Conservation (phyloP, 23 red algal genomes). For the Gracilaria gracilis region DNA sequence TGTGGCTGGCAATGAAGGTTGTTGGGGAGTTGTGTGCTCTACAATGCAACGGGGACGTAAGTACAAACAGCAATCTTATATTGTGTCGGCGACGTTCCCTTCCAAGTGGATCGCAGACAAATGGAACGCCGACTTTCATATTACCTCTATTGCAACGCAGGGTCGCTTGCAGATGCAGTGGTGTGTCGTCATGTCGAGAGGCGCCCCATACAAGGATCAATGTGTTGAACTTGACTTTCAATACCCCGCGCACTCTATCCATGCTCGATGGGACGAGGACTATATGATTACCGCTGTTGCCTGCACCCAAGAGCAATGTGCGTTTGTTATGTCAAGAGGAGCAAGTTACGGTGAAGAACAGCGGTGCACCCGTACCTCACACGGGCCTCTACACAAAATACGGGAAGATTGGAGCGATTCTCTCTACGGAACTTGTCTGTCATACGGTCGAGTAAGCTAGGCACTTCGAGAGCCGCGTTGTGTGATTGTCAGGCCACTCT, state of each 20-base stretch:
- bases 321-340: slow-evolving; percentile 95
- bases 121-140: slow-evolving; percentile 94
- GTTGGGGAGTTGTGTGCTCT: slow-evolving; percentile 97
- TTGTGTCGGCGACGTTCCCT: slow-evolving; percentile 98
- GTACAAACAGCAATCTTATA: slow-evolving; percentile 99
- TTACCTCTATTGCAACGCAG: slow-evolving; percentile 93
- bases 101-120: slow-evolving; percentile 99
- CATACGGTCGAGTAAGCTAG: slow-evolving; percentile 92
- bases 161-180: slow-evolving; percentile 95
- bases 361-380: slow-evolving; percentile 94
- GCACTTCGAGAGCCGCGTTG: not conserved
- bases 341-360: slow-evolving; percentile 95
- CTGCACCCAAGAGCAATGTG: slow-evolving; percentile 90
- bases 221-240: slow-evolving; percentile 97
- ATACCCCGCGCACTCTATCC: slow-evolving; percentile 95
- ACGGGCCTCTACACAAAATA: slow-evolving; percentile 97
- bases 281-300: slow-evolving; percentile 97
- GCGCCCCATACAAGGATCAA: slow-evolving; percentile 95
- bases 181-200: slow-evolving; percentile 96
- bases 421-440: slow-evolving; percentile 86
- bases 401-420: slow-evolving; percentile 97
- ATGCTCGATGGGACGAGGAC: slow-evolving; percentile 98
- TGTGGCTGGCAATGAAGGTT: slow-evolving; percentile 88
- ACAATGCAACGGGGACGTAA: slow-evolving; percentile 90
- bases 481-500: not conserved